Conservation (phyloP, 768 basidiomycete genomes). For the Russula virescens region DNA sequence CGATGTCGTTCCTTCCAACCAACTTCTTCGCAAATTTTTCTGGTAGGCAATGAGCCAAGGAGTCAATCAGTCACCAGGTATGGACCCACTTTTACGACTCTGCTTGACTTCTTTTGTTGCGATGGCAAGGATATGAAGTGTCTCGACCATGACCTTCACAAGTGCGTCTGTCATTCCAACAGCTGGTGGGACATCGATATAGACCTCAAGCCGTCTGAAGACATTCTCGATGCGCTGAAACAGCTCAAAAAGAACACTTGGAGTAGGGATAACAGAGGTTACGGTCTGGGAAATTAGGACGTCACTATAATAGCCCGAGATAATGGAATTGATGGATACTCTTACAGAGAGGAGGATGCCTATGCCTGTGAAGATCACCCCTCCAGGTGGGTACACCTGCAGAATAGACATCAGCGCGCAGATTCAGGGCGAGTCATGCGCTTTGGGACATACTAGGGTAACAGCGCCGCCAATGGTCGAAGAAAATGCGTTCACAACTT, state of each 20-base stretch:
- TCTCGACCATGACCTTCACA: neutral
- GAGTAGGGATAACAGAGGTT: neutral
- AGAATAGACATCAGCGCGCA: neutral
- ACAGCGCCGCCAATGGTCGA: neutral
- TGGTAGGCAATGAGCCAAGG: neutral
- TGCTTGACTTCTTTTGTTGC: neutral
- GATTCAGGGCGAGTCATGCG: neutral
- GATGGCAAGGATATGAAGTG: neutral
- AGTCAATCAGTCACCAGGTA: too few species aligned
- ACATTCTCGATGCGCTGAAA: neutral
- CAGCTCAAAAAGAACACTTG: neutral
- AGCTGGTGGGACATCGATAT: neutral
- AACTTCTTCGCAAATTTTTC: neutral
- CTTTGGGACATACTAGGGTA: neutral
- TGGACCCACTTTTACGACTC: neutral
- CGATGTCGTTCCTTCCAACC: neutral
- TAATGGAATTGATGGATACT: neutral
- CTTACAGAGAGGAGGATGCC: neutral
- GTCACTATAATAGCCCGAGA: neutral
- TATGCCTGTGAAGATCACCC: neutral
- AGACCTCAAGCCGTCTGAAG: neutral
- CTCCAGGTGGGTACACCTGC: constrained; percentile 1
- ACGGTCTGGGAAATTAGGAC: neutral
- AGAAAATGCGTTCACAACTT: too few species aligned
- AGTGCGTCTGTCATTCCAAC: neutral